A percentile compares a stretch with the other conserved stretches of the same genome.
Conservation (phyloP, 2,329 filamentous ascomycete genomes). For the Fusarium tupiense region DNA sequence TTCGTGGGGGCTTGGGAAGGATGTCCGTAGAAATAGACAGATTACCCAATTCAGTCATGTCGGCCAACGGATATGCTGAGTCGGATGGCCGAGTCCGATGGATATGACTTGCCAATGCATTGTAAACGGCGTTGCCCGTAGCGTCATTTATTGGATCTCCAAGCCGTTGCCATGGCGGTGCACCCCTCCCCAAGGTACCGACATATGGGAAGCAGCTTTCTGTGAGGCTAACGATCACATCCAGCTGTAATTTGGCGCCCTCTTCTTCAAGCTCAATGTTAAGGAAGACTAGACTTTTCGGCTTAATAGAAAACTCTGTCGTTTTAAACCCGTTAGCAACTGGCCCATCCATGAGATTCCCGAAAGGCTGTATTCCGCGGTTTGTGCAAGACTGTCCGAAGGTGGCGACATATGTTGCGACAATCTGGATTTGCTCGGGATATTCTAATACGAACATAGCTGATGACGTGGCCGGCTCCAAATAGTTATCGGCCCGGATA, state of each 20-base stretch:
- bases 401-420: background rate
- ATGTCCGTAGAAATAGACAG: accelerated
- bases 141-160: background rate
- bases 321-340: accelerated
- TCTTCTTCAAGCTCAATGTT: background rate
- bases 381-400: background rate
- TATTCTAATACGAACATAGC: background rate
- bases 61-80: background rate
- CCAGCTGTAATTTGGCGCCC: accelerated
- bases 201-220: background rate
- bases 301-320: background rate
- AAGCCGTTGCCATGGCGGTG: background rate
- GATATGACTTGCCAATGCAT: background rate
- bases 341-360: accelerated
- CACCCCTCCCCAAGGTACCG: accelerated
- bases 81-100: background rate
- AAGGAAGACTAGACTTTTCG: background rate
- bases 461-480: accelerated
- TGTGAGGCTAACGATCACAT: background rate
- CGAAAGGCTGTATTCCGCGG: accelerated
- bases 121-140: background rate
- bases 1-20: background rate
- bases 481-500: background rate
- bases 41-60: accelerated
- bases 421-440: background rate